phyloP scores from a whole-genome alignment of 139 green algal species.

The Eudorina sp. region DNA sequence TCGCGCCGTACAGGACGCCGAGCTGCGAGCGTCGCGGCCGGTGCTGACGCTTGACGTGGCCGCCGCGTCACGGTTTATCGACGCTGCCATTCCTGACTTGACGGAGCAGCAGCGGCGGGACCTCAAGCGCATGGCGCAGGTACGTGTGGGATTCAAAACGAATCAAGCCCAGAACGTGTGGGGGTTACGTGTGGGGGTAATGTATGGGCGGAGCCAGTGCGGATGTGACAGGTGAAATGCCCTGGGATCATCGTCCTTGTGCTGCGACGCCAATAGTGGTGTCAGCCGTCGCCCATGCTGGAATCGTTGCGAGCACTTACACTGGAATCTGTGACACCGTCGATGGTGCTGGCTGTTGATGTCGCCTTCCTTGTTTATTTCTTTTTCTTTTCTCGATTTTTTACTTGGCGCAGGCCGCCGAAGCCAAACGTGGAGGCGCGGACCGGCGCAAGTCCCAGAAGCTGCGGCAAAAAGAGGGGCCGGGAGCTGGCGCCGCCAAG shows the following conservation, averaged over 20 bases:
- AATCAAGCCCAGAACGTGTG: background rate
- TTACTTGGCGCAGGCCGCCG: background rate
- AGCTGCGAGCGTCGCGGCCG: conserved; percentile 44
- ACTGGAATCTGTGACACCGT: too few species aligned
- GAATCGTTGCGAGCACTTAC: background rate
- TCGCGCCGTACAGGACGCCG: conserved; percentile 31
- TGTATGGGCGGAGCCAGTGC: background rate
- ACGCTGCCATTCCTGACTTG: conserved; percentile 69
- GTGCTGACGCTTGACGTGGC: conserved; percentile 65
- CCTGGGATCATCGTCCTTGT: background rate
- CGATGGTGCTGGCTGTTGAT: background rate
- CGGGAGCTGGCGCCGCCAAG: background rate
- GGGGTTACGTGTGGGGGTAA: background rate
- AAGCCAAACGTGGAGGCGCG: background rate
- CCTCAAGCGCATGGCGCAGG: conserved; percentile 28
- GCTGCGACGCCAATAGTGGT: background rate
- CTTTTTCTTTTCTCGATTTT: background rate
- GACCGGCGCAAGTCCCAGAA: background rate
- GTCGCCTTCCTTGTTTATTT: background rate
- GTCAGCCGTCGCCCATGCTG: background rate
- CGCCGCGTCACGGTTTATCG: conserved; percentile 75
- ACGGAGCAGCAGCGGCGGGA: conserved; percentile 47
- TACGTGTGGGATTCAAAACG: background rate
- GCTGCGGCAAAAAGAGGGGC: background rate
- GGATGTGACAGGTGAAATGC: background rate